phyloP scores from a whole-genome alignment of 2,329 filamentous ascomycete species.

The Botrytis galanthina region DNA sequence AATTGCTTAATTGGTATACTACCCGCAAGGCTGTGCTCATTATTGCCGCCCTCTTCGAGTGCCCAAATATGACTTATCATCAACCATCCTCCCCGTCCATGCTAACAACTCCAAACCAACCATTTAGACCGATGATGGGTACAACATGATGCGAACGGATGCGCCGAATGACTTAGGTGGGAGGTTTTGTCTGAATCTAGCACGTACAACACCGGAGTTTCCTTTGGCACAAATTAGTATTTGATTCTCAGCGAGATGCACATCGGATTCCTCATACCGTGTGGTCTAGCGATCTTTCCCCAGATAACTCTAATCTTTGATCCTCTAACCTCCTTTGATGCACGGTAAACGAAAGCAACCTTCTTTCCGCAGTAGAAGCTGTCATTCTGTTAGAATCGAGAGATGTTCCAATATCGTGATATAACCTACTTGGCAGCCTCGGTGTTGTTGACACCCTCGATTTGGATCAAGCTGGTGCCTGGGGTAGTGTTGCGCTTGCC shows the following conservation, averaged over 20 bases:
- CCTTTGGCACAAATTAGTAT: conserved; percentile 49
- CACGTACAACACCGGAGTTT: conserved; percentile 97
- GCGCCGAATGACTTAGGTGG: conserved; percentile 96
- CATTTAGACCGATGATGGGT: conserved; percentile 92
- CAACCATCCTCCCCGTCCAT: conserved; percentile 57
- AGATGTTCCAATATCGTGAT: conserved; percentile 2
- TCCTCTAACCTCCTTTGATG: conserved; percentile 88
- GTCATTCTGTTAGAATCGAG: conserved; percentile 27
- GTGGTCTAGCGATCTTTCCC: conserved; percentile 95
- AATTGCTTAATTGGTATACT: conserved; percentile 53
- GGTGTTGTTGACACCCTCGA: conserved; percentile 93
- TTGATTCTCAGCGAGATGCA: background rate
- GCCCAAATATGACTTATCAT: conserved; percentile 58
- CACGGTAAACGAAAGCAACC: conserved; percentile 98
- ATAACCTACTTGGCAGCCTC: conserved; percentile 76
- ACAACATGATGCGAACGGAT: conserved; percentile 95
- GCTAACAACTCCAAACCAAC: conserved; percentile 47
- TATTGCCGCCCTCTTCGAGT: conserved; percentile 49
- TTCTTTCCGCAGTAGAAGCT: conserved; percentile 98
- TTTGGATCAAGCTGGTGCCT: conserved; percentile 92
- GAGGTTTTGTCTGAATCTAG: conserved; percentile 95
- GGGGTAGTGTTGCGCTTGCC: conserved; percentile 89
- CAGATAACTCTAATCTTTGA: conserved; percentile 99
- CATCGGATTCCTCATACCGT: conserved; percentile 61
- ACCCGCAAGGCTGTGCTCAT: conserved; percentile 52